Evolutionary conservation across 1,284 basidiomycete species (phyloP).

Genomic region (Polyporus tsugae): DNA sequence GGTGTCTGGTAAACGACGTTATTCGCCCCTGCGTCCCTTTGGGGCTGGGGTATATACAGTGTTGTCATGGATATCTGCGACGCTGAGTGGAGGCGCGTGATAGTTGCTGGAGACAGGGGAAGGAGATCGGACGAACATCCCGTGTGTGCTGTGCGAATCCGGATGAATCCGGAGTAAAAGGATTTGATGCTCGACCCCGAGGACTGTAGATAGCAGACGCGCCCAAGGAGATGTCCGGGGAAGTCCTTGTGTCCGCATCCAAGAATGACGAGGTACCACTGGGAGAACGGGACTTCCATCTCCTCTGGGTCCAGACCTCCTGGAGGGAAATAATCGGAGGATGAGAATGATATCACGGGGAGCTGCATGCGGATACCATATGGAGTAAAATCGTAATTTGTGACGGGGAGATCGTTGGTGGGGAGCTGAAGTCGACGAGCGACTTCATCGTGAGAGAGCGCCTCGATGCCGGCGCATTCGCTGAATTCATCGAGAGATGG

Average conservation of each 20-base stretch:
- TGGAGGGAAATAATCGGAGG: background rate
- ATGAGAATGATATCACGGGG: background rate
- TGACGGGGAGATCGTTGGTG: background rate
- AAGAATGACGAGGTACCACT: slow-evolving; percentile 2
- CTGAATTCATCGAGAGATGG: background rate
- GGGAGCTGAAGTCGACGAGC: background rate
- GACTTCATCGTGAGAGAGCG: background rate
- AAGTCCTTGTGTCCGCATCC: background rate
- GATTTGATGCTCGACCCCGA: background rate
- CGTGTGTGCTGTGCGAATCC: too few species aligned
- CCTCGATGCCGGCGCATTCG: background rate
- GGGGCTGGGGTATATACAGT: background rate
- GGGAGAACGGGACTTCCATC: background rate
- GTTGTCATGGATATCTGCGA: background rate
- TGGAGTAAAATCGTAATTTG: background rate
- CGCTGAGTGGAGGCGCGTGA: background rate
- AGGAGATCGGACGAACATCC: too few species aligned
- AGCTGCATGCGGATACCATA: background rate
- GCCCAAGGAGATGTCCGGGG: background rate
- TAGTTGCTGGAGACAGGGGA: background rate
- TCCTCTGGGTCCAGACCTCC: too few species aligned
- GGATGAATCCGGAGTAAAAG: background rate
- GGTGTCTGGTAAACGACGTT: background rate
- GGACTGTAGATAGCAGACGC: background rate
- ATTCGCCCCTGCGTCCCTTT: background rate